Conservation (phyloP, 306 rosid species). For the Sphenostylis stenocarpa region DNA sequence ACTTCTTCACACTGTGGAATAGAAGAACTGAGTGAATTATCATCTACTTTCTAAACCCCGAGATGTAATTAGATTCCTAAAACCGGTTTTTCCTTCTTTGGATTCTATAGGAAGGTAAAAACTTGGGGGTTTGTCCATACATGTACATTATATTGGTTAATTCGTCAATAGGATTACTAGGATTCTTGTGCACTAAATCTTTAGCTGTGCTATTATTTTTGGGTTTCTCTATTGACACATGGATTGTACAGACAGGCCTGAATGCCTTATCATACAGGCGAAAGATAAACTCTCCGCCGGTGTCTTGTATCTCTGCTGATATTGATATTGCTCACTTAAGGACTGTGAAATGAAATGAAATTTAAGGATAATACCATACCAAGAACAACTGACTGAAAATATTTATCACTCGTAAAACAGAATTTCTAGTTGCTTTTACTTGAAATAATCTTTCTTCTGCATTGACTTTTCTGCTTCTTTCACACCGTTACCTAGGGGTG, state of each 20-base stretch:
- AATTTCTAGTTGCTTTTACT: background rate
- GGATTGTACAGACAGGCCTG: slow-evolving; percentile 48
- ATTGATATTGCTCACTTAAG: background rate
- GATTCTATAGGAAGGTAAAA: slow-evolving; percentile 27
- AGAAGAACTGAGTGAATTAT: slow-evolving; percentile 24
- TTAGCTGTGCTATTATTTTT: slow-evolving; percentile 33
- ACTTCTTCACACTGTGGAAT: slow-evolving; percentile 20
- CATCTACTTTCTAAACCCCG: slow-evolving; percentile 23
- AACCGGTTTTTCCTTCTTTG: slow-evolving; percentile 24
- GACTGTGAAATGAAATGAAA: background rate
- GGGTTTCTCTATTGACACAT: background rate
- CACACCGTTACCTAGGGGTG: no score
- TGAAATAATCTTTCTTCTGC: background rate
- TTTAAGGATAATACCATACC: background rate
- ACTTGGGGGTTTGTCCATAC: slow-evolving; percentile 33
- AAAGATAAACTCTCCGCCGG: slow-evolving; percentile 10
- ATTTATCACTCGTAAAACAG: background rate
- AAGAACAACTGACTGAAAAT: background rate
- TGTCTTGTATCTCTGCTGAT: slow-evolving; percentile 11
- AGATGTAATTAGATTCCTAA: slow-evolving; percentile 10
- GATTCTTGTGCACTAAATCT: slow-evolving; percentile 38
- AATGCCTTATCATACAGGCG: slow-evolving; percentile 31
- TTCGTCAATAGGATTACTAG: slow-evolving; percentile 35
- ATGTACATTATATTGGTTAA: slow-evolving; percentile 46
- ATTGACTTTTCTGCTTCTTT: background rate